A percentile compares a stretch with the other conserved stretches of the same genome.
These are phyloP conservation scores for Niebla homalea DNA, from an alignment of 495 filamentous ascomycete genomes.

Conservation along the genomic window DNA sequence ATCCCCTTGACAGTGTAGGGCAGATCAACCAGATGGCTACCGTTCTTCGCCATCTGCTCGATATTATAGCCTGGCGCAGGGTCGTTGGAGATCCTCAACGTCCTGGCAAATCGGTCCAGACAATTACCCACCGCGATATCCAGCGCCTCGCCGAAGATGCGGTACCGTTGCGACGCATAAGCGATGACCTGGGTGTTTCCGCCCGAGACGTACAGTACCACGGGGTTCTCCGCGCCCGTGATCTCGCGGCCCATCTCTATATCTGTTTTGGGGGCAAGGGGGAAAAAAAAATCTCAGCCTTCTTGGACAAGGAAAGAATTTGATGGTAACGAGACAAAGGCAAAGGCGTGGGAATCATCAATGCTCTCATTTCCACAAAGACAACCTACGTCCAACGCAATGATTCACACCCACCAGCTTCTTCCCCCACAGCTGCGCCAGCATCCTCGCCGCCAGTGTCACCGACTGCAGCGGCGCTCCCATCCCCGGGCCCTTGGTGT, in stretches of 20 bases:
- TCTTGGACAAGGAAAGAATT: no score
- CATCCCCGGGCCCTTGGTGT: constrained; percentile 93
- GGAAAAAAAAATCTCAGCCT: no score
- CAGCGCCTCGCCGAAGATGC: constrained; percentile 94
- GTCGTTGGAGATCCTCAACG: constrained; percentile 82
- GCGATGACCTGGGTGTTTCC: constrained; percentile 98
- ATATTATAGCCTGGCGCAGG: constrained; percentile 97
- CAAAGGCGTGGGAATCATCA: no score
- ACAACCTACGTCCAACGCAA: constrained; percentile 71
- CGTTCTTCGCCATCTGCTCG: constrained; percentile 83
- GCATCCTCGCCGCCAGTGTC: constrained; percentile 69
- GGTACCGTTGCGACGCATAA: constrained; percentile 83
- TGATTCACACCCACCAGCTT: constrained; percentile 87
- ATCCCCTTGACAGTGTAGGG: constrained; percentile 97
- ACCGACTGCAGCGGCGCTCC: constrained; percentile 85
- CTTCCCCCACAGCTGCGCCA: constrained; percentile 78
- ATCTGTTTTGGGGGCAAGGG: constrained; percentile 27
- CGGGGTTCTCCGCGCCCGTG: constrained; percentile 80
- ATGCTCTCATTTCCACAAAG: background rate
- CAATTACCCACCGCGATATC: constrained; percentile 98
- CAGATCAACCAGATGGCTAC: constrained; percentile 62
- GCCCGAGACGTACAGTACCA: constrained; percentile 90
- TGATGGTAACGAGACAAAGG: no score
- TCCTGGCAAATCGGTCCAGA: constrained; percentile 87
- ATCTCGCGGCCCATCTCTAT: constrained; percentile 97